Base-by-base conservation (phyloP, 2,329 filamentous ascomycete genomes). In the Colletotrichum theobromicola region DNA sequence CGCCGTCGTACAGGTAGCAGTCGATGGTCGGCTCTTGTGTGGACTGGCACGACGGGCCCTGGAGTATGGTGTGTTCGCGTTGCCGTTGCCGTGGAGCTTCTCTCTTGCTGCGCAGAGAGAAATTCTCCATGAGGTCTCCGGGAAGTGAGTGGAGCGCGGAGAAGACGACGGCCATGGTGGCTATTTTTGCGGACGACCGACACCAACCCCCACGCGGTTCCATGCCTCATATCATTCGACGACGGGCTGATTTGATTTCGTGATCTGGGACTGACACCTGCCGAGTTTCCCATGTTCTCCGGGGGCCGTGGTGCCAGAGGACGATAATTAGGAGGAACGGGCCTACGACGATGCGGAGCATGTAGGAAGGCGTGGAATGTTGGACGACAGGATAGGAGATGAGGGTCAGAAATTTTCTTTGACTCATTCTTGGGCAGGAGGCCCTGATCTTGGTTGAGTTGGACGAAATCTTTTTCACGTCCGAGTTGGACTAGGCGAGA, bases 191-290 rank as follows among this genome's bases (percentile, higher is more conserved):
- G 46, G 66, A 64, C 60, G 50, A 70, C 50, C 60, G 50, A 70
- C 50, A 9, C 28, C 53, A 65, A 50, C 67, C 71, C 71, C 67
- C 72, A 71, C 67, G 72, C 72, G 61, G 67, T 37, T 70, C 50
- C 53, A 66, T 66, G 71, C 61, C 30, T 74, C 57, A 69, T 30
- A 55, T 63, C 57, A 68, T 72, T 72, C 70, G 71, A 70, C 66
- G 50, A 65, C 21, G 30, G 42, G 32, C 70, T 71, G 62, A 46
- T 60, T 62, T 55, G 70, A 37, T 55, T 37, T 50, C 67, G 55
- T 62, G 53, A 53, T 55, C 21, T 28, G 35, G n/a, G 53, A 57
- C 63, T 35, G 69, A 72, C 16, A 71, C 61, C 62, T 58, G 53
- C 26, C 32, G 61, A 58, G 61, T 57, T 28, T 21, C 6, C 68